Evolutionary conservation across 108 stramenopile species (phyloP), one percentile per base, ranked within the genome.

Genomic region (Skeletonema menzelii): DNA sequence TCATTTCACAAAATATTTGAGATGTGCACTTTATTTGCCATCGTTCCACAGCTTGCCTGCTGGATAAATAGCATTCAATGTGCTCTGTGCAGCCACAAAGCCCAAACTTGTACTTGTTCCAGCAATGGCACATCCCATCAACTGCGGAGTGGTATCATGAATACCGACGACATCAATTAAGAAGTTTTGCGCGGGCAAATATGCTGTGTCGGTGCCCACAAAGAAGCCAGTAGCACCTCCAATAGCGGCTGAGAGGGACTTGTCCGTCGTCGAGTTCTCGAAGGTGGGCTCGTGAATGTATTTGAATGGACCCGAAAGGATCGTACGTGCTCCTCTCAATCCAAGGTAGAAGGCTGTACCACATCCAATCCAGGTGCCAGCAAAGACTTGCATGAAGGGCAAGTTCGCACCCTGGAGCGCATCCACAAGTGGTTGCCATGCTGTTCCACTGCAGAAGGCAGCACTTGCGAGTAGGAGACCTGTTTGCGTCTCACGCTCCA

Each of bases 211-310:
- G 1, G 92, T 93, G 10, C 92, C 92, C 15, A 93, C 92, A 65
- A 93, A 93, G 77, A 89, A 89, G 22, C 85, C 89, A 7, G 92
- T 91, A n/a, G 92, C 92, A 10, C 88, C 89, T 46, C 92, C 92
- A 68, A 93, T 93, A 56, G 77, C 88, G 46, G 73, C 59, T 0
- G 77, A 80, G n/a, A 93, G 72, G 49, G 76, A 79, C 64, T 79
- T 86, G 65, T 93, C 92, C 11, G 64, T 80, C 68, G 67, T 80
- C 49, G 72, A 73, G 78, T 93, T 93, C 53, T 84, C 87, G 59
- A 79, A 88, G 12, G 89, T 88, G 4, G 90, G 88, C 44, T 85
- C 87, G 13, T 88, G 68, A 35, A 93, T 78, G 76, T 85, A 58
- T 13, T 58, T 26, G 59, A 88, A 61, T 28, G 63, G 66, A 7